Conservation (phyloP, 2,329 filamentous ascomycete species). For the Nigrospora osmanthi region DNA sequence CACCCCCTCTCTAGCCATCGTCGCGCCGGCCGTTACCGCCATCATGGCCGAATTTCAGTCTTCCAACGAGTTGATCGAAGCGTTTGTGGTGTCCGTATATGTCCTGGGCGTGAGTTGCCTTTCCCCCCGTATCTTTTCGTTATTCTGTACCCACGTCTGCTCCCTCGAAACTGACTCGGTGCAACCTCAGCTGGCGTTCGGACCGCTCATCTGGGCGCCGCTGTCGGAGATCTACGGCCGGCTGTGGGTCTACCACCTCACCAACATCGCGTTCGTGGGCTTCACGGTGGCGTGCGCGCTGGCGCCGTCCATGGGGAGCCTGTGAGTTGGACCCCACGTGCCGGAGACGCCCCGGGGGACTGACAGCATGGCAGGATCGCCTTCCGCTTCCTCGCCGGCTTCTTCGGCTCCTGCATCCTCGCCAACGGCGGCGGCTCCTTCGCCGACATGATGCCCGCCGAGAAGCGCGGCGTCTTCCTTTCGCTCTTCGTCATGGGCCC, state of each 20-base stretch:
- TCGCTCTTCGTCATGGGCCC: constrained; percentile 40
- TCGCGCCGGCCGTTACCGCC: constrained; percentile 37
- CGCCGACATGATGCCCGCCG: constrained; percentile 42
- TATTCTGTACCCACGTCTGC: too few relatives aligned
- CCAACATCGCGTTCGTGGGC: constrained; percentile 52
- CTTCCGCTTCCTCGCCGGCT: constrained; percentile 51
- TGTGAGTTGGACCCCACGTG: too few relatives aligned
- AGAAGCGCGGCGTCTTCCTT: constrained; percentile 38
- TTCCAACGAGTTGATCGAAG: constrained; percentile 29
- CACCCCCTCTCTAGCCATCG: constrained; percentile 33
- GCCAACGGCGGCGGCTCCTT: constrained; percentile 48
- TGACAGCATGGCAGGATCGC: too few relatives aligned
- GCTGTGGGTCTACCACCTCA: constrained; percentile 42
- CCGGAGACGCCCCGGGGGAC: too few relatives aligned
- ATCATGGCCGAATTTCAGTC: constrained; percentile 38
- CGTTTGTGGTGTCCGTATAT: constrained; percentile 55
- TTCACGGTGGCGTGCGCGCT: constrained; percentile 61
- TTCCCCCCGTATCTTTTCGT: too few relatives aligned
- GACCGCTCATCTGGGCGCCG: constrained; percentile 49
- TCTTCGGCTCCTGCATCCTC: constrained; percentile 48
- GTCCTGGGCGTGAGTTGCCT: constrained; percentile 34
- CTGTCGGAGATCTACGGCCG: constrained; percentile 60
- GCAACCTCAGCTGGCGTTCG: constrained; percentile 35
- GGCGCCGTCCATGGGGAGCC: constrained; percentile 39
- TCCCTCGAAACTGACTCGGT: too few relatives aligned